Evolutionary conservation across 371 early-diverging fungal genomes (phyloP).

Genomic region (Basidiobolus meristosporus): DNA sequence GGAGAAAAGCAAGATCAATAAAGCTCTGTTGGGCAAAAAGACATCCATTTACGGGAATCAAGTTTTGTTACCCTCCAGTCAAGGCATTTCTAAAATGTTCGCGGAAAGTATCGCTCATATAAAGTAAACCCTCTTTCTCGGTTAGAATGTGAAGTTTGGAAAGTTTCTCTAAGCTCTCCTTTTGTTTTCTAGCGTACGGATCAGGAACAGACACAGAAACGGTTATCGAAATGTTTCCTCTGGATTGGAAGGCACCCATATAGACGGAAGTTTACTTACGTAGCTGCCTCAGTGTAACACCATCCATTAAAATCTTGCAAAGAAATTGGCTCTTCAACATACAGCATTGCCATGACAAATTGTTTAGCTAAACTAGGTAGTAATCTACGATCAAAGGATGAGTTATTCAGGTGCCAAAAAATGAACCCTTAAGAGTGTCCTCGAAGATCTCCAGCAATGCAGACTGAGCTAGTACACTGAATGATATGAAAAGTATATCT

Average conservation of each 20-base stretch:
- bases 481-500: background rate
- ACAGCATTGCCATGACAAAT: slow-evolving; percentile 75
- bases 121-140: slow-evolving; percentile 16
- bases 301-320: slow-evolving; percentile 42
- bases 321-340: slow-evolving; percentile 36
- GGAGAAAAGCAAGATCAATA: background rate
- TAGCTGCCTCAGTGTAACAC: slow-evolving; percentile 29
- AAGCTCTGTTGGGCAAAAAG: background rate
- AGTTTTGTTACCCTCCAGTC: slow-evolving; percentile 55
- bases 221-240: background rate
- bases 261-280: slow-evolving; percentile 10
- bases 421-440: background rate
- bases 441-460: background rate
- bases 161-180: slow-evolving; percentile 37
- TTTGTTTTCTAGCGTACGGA: slow-evolving; percentile 18
- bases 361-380: slow-evolving; percentile 76
- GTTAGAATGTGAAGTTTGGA: slow-evolving; percentile 41
- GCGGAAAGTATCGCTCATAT: slow-evolving; percentile 52
- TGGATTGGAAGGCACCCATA: background rate
- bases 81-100: slow-evolving; percentile 66
- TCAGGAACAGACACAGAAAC: slow-evolving; percentile 1
- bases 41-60: too few species aligned
- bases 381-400: slow-evolving; percentile 18
- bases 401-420: background rate
- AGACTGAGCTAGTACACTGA: background rate